phyloP scores from a whole-genome alignment of 2,329 filamentous ascomycete genomes.

The Fusarium sp. region DNA sequence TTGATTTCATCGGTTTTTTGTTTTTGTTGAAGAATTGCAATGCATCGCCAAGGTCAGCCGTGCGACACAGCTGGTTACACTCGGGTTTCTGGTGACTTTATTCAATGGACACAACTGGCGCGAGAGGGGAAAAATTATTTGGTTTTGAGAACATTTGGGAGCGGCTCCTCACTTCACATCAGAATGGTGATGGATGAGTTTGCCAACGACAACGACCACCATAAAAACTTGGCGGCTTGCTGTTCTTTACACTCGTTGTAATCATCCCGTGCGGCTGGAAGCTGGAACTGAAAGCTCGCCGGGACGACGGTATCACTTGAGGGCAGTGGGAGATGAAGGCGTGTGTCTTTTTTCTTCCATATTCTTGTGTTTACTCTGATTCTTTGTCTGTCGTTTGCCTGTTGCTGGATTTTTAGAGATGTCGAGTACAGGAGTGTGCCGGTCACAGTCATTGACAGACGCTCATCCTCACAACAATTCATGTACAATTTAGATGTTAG shows the following conservation, averaged over 20 bases:
- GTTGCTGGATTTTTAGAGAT: conserved; percentile 39
- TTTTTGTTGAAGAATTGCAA: conserved; percentile 38
- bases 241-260: conserved; percentile 64
- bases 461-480: conserved; percentile 39
- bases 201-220: conserved; percentile 40
- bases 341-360: conserved; percentile 28
- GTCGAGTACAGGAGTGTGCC: conserved; percentile 44
- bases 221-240: conserved; percentile 45
- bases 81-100: conserved; percentile 30
- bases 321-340: conserved; percentile 29
- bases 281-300: conserved; percentile 48
- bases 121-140: conserved; percentile 29
- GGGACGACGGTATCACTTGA: conserved; percentile 44
- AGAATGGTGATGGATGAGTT: conserved; percentile 33
- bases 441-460: conserved; percentile 44
- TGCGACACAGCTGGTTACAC: conserved; percentile 29
- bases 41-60: conserved; percentile 34
- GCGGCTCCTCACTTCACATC: conserved; percentile 25
- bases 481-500: conserved; percentile 40
- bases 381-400: conserved; percentile 46
- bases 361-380: conserved; percentile 52
- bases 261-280: conserved; percentile 52
- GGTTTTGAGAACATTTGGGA: conserved; percentile 23
- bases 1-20: conserved; percentile 34
- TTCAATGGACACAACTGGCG: conserved; percentile 36